Percentiles rank a stretch among this genome's conserved stretches.
Conservation (phyloP, 1,284 basidiomycete genomes). For the Cryptococcus sp. region DNA sequence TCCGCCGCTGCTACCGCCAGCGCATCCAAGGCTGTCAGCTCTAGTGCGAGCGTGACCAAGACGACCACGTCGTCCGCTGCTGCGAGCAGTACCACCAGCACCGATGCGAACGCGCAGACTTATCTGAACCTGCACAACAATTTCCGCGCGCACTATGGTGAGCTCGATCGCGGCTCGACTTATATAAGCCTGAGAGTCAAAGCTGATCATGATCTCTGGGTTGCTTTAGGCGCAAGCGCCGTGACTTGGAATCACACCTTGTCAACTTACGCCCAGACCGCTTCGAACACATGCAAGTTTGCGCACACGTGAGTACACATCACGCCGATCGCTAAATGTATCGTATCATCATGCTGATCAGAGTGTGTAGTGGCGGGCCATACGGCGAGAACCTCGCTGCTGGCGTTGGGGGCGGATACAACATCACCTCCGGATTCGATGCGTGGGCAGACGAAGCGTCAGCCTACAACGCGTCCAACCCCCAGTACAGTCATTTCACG, state of each 20-base stretch:
- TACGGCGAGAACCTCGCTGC: conserved; percentile 41
- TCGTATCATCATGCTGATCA: neutral
- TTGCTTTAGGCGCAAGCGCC: conserved; percentile 18
- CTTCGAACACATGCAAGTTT: conserved; percentile 25
- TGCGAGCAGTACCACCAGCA: neutral
- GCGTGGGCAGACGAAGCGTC: conserved; percentile 44
- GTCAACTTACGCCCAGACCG: conserved; percentile 21
- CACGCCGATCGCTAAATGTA: neutral
- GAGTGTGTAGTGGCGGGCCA: conserved; percentile 15
- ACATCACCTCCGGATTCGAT: conserved; percentile 29
- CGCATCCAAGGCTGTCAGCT: neutral
- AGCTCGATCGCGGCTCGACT: neutral
- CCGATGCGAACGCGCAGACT: conserved; percentile 14
- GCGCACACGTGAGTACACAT: conserved; percentile 25
- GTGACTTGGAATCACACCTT: conserved; percentile 29
- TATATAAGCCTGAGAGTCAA: neutral
- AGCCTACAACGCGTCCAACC: conserved; percentile 34
- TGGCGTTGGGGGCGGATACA: conserved; percentile 31
- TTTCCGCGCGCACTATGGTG: conserved; percentile 38
- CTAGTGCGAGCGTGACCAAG: neutral
- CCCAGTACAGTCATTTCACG: conserved; percentile 45
- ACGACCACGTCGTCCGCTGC: neutral
- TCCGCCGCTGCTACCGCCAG: neutral
- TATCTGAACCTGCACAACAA: conserved; percentile 40
- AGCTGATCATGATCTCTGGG: neutral